These are phyloP conservation scores for Hyaloscypha finlandica DNA, from an alignment of 495 filamentous ascomycete genomes.

Conservation along the genomic window DNA sequence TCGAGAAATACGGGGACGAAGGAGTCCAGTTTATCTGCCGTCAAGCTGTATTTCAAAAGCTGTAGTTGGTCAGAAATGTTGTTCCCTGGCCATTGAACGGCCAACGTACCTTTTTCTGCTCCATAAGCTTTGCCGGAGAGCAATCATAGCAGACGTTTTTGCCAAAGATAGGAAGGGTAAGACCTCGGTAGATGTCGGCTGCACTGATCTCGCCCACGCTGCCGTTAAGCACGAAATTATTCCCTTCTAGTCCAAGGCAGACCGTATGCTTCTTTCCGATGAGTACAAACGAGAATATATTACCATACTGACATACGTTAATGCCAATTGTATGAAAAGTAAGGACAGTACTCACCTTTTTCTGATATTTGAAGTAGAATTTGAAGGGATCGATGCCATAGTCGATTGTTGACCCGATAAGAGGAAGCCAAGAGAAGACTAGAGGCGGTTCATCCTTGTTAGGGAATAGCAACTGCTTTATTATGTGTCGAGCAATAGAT, in stretches of 20 bases:
- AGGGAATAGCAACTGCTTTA: slow-evolving; percentile 66
- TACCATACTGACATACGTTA: slow-evolving; percentile 58
- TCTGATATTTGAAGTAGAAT: slow-evolving; percentile 71
- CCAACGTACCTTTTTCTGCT: slow-evolving; percentile 56
- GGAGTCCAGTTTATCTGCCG: slow-evolving; percentile 64
- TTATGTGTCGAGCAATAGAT: slow-evolving; percentile 62
- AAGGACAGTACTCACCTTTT: slow-evolving; percentile 53
- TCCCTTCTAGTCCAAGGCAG: slow-evolving; percentile 71
- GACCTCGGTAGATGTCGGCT: slow-evolving; percentile 76
- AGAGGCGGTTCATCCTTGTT: slow-evolving; percentile 73
- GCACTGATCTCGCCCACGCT: slow-evolving; percentile 78
- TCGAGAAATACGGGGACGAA: slow-evolving; percentile 77
- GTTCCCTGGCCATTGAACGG: background rate
- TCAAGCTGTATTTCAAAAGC: slow-evolving; percentile 85
- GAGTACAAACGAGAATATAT: slow-evolving; percentile 78
- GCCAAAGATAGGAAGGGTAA: slow-evolving; percentile 84
- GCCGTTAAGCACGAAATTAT: slow-evolving; percentile 84
- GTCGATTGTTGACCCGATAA: slow-evolving; percentile 74
- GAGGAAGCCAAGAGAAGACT: slow-evolving; percentile 81
- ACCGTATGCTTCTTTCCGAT: slow-evolving; percentile 76
- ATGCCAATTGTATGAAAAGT: background rate
- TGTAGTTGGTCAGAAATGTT: slow-evolving; percentile 31
- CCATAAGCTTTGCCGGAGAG: slow-evolving; percentile 80
- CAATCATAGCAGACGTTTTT: slow-evolving; percentile 85
- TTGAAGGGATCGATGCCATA: slow-evolving; percentile 84